A percentile compares a stretch with the other conserved stretches of the same genome.
Evolutionary conservation across 805 yeast species (phyloP).

Genomic region (Myxozyma nipponensis): DNA sequence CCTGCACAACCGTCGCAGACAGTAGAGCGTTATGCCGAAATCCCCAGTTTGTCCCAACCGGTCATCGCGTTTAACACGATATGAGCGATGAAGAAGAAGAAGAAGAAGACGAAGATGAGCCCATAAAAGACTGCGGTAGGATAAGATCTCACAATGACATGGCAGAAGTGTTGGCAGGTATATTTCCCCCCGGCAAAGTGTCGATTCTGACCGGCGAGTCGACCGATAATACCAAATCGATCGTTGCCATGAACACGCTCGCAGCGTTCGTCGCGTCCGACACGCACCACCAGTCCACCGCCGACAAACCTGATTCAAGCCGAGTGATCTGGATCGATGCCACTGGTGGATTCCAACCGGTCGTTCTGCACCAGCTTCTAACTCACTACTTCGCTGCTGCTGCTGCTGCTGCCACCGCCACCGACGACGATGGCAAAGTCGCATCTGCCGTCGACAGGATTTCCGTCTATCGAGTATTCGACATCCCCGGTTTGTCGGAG

Average conservation of each 20-base stretch:
- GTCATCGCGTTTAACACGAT: too few species aligned
- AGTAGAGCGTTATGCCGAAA: too few species aligned
- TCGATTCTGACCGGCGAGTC: conserved; percentile 8
- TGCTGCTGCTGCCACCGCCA: not conserved
- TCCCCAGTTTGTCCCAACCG: too few species aligned
- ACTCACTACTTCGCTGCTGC: not conserved
- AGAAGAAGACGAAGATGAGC: too few species aligned
- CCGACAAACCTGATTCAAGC: not conserved
- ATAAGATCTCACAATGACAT: too few species aligned
- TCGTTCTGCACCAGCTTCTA: conserved; percentile 10
- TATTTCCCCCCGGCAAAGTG: conserved; percentile 11
- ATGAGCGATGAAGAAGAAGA: too few species aligned
- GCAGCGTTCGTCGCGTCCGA: conserved; percentile 11
- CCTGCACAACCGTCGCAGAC: too few species aligned
- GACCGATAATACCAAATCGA: conserved; percentile 3
- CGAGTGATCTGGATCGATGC: conserved; percentile 20
- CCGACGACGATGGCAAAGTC: not conserved
- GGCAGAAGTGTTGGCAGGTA: not conserved
- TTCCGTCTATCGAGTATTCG: conserved; percentile 17
- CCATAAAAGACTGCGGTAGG: too few species aligned
- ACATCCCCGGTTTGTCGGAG: conserved; percentile 10
- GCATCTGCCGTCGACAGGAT: not conserved
- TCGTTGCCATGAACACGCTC: conserved; percentile 17
- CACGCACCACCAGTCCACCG: not conserved
- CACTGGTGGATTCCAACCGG: conserved; percentile 17